phyloP scores from a whole-genome alignment of 164 flowering plant genomes.

The Cinnamomum micranthum region DNA sequence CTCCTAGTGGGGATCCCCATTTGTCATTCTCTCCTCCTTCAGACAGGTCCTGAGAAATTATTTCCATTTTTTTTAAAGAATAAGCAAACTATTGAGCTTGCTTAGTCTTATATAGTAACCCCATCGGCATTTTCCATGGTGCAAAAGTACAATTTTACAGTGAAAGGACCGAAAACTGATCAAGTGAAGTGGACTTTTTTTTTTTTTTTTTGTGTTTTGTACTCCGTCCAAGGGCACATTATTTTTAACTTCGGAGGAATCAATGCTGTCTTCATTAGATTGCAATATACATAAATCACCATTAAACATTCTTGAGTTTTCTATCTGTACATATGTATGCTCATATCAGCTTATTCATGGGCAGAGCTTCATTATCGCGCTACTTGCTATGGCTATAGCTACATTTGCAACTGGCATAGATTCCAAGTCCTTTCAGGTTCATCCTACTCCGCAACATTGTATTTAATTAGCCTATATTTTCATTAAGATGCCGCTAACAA shows the following conservation, averaged over 20 bases:
- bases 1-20: no score
- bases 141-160: no score
- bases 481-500: constrained; percentile 17
- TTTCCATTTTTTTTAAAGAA: background rate
- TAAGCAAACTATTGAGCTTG: background rate
- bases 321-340: background rate
- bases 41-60: background rate
- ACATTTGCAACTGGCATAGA: constrained; percentile 96
- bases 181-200: background rate
- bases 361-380: constrained; percentile 86
- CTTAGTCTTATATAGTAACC: background rate
- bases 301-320: background rate
- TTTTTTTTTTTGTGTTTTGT: no score
- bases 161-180: background rate
- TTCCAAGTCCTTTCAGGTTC: constrained; percentile 89
- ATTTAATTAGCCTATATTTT: constrained; percentile 1
- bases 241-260: background rate
- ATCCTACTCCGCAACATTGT: background rate
- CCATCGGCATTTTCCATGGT: no score
- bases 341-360: constrained; percentile 8
- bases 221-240: background rate
- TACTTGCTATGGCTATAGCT: constrained; percentile 80
- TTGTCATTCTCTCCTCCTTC: no score
- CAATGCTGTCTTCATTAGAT: background rate
- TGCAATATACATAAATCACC: background rate